Base-by-base conservation (phyloP, 352 stramenopile genomes). In the Halophytophthora polymorphica region DNA sequence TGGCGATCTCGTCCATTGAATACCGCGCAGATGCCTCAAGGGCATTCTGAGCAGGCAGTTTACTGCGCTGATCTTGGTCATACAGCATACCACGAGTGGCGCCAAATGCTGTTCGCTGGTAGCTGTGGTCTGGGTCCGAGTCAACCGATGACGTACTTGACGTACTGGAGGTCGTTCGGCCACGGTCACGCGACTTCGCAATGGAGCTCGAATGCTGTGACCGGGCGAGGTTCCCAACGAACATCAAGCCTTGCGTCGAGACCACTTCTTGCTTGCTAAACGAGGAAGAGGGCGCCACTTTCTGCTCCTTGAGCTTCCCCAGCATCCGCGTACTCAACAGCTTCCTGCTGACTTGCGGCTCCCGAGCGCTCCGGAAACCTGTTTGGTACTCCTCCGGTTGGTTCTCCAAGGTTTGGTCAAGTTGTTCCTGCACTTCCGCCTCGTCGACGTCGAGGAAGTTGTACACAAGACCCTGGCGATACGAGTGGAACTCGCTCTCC, bases 71-170 rank as follows among this genome's bases (percentile, higher is more conserved):
- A 19, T 42, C 40, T 18, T 60, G 44, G 0, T 56, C 17, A 29
- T 56, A 61, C 1, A 56, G 23, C 15, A 42, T 55, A 14, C 38
- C 55, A 37, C 40, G 33, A 13, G 33, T 52, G 23, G 47, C 34
- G 41, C 47, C 55, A 31, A 62, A 39, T 0, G 33, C 40, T 55
- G n/a, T 48, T 28, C 23, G 18, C 15, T 34, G 44, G n/a, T n/a
- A 7, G 36, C 22, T 50, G 23, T 31, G 25, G 8, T 19, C 21
- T 6, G 35, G 48, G 29, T 37, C 45, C 13, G 55, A 58, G 15
- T 50, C 55, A 15, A 49, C 47, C 19, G 42, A 57, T 37, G 47
- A 62, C 23, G 19, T 28, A 44, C 29, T 52, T 23, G 47, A 57
- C n/a, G 28, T 53, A 18, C 47, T 56, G 14, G 35, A 50, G 3